Percentiles rank a stretch among this genome's conserved stretches.
phyloP scores from a whole-genome alignment of 2,329 filamentous ascomycete species.

The Paramyrothecium roridum region DNA sequence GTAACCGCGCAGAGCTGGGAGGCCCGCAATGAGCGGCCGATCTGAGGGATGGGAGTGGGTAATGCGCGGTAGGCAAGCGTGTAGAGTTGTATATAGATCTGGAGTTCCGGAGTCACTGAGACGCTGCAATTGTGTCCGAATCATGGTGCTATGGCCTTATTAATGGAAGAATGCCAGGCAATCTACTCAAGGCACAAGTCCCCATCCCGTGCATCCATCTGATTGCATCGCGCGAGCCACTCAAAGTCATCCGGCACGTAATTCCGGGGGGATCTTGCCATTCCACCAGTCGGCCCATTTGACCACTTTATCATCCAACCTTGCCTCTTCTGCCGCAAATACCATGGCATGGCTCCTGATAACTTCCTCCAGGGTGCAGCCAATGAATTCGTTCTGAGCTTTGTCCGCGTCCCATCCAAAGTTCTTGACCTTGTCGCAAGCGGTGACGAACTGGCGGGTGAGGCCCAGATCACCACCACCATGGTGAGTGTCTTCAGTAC shows the following conservation, averaged over 20 bases:
- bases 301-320: constrained; percentile 65
- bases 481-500: constrained; percentile 33
- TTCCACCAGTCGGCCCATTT: constrained; percentile 78
- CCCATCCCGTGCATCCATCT: neutral
- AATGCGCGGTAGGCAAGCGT: too few relatives aligned
- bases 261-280: constrained; percentile 17
- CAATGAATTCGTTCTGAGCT: constrained; percentile 74
- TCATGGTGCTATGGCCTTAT: too few relatives aligned
- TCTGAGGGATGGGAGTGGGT: too few relatives aligned
- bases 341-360: constrained; percentile 90
- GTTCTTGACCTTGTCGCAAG: constrained; percentile 76
- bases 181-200: too few relatives aligned
- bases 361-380: constrained; percentile 81
- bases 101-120: too few relatives aligned
- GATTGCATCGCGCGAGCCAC: neutral
- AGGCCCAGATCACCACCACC: constrained; percentile 52
- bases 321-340: constrained; percentile 89
- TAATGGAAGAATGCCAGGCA: too few relatives aligned
- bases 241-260: neutral
- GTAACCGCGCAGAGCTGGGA: constrained; percentile 28
- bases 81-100: too few relatives aligned
- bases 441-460: constrained; percentile 76
- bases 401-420: constrained; percentile 60
- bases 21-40: neutral
- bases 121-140: too few relatives aligned